Evolutionary conservation across 257 asterid species (phyloP), one percentile per base, ranked within the genome.

Genomic region (Fraxinus pennsylvanica): DNA sequence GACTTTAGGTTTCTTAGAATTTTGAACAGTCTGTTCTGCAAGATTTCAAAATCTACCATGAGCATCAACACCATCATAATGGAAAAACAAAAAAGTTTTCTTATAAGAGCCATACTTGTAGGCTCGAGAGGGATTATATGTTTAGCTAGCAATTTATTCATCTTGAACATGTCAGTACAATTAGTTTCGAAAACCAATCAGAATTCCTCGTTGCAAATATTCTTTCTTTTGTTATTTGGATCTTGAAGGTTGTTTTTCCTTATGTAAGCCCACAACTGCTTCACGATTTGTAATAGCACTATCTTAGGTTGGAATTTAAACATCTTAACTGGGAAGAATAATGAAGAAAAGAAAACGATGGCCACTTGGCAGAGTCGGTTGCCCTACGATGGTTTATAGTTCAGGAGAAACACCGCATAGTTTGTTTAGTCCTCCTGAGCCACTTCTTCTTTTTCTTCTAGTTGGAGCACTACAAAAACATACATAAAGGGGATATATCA

Each of bases 321-420:
- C 6, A 32, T 47, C 68, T 57, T 12, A 68, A 21, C 68, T 22
- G 17, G 67, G 50, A 73, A 66, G 73, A 29, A 81, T 22, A 41
- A 65, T 8, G 67, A 10, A 71, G 9, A 54, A 74, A 43, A 32
- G 50, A 67, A 19, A 77, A 75, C 65, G 45, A 5, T 8, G 47
- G n/a, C 25, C 45, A 74, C 99, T 89, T 63, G 99, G 97, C 91
- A 94, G 32, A 70, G 95, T 85, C 43, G 97, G 90, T 76, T 92
- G 97, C 39, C 99, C 99, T 72, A 94, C 97, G 82, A 94, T 90
- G 32, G 90, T 80, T 25, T 25, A 25, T 25, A 25, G 27, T 25
- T 25, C 27, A 25, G 27, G 27, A 25, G 27, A 25, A 25, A 25
- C 27, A 25, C 27, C 27, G 0, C 27, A 25, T 25, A 25, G 27